Percentiles rank a stretch among this genome's conserved stretches.
phyloP scores from a whole-genome alignment of 208 protist species.

The Leishmania major region DNA sequence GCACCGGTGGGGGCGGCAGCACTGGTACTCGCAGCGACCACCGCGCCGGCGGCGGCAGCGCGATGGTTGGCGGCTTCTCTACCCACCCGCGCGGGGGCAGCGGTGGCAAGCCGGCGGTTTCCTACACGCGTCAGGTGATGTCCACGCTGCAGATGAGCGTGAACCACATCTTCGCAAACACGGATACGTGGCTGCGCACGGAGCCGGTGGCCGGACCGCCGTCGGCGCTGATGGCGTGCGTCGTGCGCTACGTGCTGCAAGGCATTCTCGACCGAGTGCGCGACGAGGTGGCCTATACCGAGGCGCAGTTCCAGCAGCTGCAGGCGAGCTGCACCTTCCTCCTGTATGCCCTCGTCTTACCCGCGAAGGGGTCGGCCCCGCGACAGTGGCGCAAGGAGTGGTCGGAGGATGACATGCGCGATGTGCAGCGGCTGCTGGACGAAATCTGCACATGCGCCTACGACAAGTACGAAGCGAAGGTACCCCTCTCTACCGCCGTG shows the following conservation, averaged over 20 bases:
- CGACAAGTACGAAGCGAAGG: constrained; percentile 70
- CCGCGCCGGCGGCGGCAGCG: constrained; percentile 21
- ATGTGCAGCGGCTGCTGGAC: constrained; percentile 61
- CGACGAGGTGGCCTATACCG: constrained; percentile 32
- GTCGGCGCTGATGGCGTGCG: constrained; percentile 42
- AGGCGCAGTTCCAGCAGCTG: constrained; percentile 55
- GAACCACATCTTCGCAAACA: constrained; percentile 69
- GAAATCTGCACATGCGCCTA: constrained; percentile 77
- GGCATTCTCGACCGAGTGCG: constrained; percentile 71
- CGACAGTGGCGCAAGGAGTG: constrained; percentile 60
- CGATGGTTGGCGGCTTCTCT: not conserved
- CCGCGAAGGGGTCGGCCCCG: constrained; percentile 44
- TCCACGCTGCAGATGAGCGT: constrained; percentile 68
- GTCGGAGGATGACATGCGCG: constrained; percentile 34
- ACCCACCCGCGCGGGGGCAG: constrained; percentile 11
- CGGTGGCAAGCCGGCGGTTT: constrained; percentile 17
- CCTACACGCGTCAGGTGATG: constrained; percentile 60
- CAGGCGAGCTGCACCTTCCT: constrained; percentile 78
- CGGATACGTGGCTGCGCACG: constrained; percentile 40
- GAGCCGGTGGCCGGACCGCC: constrained; percentile 40
- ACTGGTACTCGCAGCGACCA: constrained; percentile 32
- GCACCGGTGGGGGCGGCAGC: constrained; percentile 8
- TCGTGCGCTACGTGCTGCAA: constrained; percentile 71
- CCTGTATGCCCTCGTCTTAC: constrained; percentile 55
- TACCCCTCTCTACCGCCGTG: constrained; percentile 56